A percentile compares a stretch with the other conserved stretches of the same genome.
These are phyloP conservation scores for Metschnikowia arizonensis DNA, from an alignment of 805 yeast species.

Conservation along the genomic window DNA sequence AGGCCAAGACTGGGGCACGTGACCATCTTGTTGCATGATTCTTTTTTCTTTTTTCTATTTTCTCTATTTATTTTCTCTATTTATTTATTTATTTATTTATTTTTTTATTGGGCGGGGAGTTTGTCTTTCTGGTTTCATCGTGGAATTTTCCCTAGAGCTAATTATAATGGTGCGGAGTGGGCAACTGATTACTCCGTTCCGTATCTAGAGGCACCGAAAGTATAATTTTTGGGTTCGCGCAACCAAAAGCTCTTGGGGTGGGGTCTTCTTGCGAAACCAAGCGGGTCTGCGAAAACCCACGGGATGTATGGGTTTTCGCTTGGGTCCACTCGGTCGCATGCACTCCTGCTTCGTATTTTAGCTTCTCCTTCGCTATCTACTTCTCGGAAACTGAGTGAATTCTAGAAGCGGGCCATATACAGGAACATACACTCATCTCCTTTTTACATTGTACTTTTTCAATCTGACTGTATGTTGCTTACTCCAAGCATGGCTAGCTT, in stretches of 20 bases:
- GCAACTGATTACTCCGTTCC: constrained; percentile 2
- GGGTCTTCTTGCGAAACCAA: no score
- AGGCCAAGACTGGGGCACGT: no score
- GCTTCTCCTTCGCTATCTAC: neutral
- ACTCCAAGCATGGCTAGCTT: neutral
- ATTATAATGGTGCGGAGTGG: neutral
- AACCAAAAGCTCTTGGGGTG: no score
- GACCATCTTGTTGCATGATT: neutral
- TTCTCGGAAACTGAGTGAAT: no score
- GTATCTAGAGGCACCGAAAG: neutral
- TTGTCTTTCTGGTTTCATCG: neutral
- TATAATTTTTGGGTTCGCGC: neutral
- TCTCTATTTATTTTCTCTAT: no score
- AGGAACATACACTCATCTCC: no score
- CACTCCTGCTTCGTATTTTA: neutral
- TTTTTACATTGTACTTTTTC: neutral
- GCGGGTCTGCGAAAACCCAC: no score
- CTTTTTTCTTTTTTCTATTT: no score
- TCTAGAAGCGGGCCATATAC: no score
- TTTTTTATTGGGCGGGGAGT: no score
- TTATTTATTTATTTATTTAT: no score
- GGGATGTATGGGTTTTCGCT: no score
- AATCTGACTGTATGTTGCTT: neutral
- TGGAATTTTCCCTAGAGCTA: neutral
- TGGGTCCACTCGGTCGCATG: neutral